Percentiles rank a stretch among this genome's conserved stretches.
Evolutionary conservation across 352 stramenopile genomes (phyloP).

Genomic region (Phytopythium delawarense): DNA sequence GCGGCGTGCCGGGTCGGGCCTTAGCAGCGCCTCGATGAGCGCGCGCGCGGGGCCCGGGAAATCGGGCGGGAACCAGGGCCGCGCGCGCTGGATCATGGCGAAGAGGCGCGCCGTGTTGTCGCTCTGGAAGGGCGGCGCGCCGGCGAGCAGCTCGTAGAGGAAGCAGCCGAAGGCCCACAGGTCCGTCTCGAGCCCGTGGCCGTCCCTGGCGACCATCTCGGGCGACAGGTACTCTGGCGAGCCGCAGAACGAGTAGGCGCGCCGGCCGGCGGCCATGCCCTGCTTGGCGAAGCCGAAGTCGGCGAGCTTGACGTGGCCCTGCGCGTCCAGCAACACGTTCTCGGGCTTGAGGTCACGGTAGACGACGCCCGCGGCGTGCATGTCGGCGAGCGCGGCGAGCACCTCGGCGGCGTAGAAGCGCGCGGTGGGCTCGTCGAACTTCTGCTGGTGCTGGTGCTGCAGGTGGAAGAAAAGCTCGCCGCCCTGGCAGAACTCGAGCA

Average conservation of each 20-base stretch:
- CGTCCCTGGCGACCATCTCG: slow-evolving; percentile 76
- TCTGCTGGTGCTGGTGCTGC: slow-evolving; percentile 68
- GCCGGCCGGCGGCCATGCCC: slow-evolving; percentile 43
- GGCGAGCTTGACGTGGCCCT: slow-evolving; percentile 76
- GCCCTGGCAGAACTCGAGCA: slow-evolving; percentile 82
- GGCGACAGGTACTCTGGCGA: slow-evolving; percentile 83
- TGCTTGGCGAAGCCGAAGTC: slow-evolving; percentile 86
- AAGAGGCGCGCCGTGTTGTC: slow-evolving; percentile 62
- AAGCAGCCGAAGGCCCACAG: slow-evolving; percentile 89
- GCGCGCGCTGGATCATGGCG: slow-evolving; percentile 46
- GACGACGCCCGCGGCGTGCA: slow-evolving; percentile 44
- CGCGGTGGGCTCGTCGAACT: slow-evolving; percentile 58
- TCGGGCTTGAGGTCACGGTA: slow-evolving; percentile 98
- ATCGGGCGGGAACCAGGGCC: slow-evolving; percentile 66
- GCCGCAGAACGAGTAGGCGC: slow-evolving; percentile 80
- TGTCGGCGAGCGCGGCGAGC: slow-evolving; percentile 43
- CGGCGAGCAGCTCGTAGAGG: slow-evolving; percentile 74
- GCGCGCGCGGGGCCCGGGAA: slow-evolving; percentile 39
- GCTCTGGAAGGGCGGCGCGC: slow-evolving; percentile 67
- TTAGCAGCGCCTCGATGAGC: slow-evolving; percentile 50
- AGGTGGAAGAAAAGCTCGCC: slow-evolving; percentile 85
- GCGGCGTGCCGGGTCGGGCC: slow-evolving; percentile 36
- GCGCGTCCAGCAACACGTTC: slow-evolving; percentile 94
- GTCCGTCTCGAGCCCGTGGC: slow-evolving; percentile 75
- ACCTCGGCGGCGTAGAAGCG: slow-evolving; percentile 81